Evolutionary conservation across 139 green algal genomes (phyloP).

Genomic region (Zygnema cylindricum): DNA sequence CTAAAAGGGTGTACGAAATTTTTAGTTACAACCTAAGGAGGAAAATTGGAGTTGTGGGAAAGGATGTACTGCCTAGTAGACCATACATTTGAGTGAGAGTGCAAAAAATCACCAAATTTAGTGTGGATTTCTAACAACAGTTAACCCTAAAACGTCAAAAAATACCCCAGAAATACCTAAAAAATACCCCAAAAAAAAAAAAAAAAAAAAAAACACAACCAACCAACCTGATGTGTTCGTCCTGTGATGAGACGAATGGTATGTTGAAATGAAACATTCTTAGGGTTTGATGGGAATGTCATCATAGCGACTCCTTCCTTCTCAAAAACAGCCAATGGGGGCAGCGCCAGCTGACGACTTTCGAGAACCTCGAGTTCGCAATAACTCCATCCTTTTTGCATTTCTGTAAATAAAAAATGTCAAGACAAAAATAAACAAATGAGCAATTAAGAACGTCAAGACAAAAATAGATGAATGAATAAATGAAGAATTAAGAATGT

Average conservation of each 20-base stretch:
- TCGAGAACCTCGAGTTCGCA: slow-evolving; percentile 13
- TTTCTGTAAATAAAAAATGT: not conserved
- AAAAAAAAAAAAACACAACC: too few species aligned
- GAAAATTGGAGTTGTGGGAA: too few species aligned
- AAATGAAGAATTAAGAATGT: not conserved
- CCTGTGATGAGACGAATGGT: slow-evolving; percentile 1
- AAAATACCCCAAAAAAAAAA: too few species aligned
- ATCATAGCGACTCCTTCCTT: not conserved
- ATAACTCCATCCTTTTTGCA: not conserved
- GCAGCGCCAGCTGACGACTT: not conserved
- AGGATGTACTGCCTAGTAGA: too few species aligned
- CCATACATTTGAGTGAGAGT: too few species aligned
- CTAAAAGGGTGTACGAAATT: too few species aligned
- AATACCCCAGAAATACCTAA: too few species aligned
- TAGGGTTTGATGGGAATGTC: not conserved
- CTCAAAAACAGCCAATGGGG: not conserved
- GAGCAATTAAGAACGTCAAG: not conserved
- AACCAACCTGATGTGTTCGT: slow-evolving; percentile 19
- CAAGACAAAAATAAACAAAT: slow-evolving; percentile 4
- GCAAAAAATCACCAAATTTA: too few species aligned
- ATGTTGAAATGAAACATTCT: not conserved
- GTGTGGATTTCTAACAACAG: too few species aligned
- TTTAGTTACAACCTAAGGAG: too few species aligned
- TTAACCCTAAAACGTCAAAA: too few species aligned
- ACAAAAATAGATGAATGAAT: not conserved